phyloP scores from a whole-genome alignment of 2,329 filamentous ascomycete species.

The Fusarium sp. region DNA sequence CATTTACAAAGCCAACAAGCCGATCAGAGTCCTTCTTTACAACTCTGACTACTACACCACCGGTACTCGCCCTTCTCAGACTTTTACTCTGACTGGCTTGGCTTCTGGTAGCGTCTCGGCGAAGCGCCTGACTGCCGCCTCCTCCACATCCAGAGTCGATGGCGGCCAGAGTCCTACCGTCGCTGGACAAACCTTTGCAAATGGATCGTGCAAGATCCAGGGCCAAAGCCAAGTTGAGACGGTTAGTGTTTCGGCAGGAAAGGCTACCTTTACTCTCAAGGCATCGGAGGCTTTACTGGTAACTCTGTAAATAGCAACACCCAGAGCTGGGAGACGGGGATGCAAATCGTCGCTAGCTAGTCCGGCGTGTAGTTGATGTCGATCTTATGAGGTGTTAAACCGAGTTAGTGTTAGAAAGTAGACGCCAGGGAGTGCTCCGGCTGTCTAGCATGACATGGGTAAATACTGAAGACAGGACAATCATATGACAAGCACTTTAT shows the following conservation, averaged over 20 bases:
- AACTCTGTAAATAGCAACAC: slow-evolving; percentile 2
- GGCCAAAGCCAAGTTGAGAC: slow-evolving; percentile 11
- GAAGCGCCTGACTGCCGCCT: slow-evolving; percentile 52
- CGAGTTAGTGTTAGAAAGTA: no score
- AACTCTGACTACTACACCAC: slow-evolving; percentile 62
- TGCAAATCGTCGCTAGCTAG: background rate
- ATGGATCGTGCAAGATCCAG: slow-evolving; percentile 34
- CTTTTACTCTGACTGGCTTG: slow-evolving; percentile 61
- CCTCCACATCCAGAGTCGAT: slow-evolving; percentile 36
- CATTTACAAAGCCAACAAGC: slow-evolving; percentile 57
- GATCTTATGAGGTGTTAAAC: no score
- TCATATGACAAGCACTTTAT: no score
- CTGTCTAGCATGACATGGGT: no score
- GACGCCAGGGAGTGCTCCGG: no score
- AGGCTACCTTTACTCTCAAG: slow-evolving; percentile 22
- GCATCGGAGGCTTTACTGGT: slow-evolving; percentile 28
- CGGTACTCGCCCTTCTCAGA: slow-evolving; percentile 52
- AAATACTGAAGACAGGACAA: no score
- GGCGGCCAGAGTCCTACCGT: slow-evolving; percentile 34
- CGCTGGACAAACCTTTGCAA: slow-evolving; percentile 34
- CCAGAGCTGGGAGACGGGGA: background rate
- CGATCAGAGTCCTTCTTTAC: slow-evolving; percentile 60
- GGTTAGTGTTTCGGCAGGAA: slow-evolving; percentile 10
- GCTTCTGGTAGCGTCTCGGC: slow-evolving; percentile 54
- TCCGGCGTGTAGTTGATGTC: no score